Evolutionary conservation across 2,329 filamentous ascomycete species (phyloP), one percentile per base, ranked within the genome.

Genomic region (Capronia coronata): DNA sequence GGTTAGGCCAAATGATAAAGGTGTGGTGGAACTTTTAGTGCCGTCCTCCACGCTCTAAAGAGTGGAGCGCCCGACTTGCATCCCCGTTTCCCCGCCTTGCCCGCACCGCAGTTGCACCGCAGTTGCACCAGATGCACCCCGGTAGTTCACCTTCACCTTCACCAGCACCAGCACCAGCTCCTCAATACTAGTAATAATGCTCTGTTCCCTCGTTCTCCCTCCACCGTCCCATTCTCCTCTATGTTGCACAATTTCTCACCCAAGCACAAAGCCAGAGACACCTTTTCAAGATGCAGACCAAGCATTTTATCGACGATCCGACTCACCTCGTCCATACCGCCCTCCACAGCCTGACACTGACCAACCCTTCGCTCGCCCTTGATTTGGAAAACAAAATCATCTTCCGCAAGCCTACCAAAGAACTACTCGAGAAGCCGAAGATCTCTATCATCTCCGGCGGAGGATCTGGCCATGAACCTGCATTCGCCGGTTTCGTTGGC

Each of bases 381-480:
- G 89, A 96, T 65, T 68, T 71, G 23, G 73, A 80, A 44, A 86
- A 94, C 72, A 96, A 95, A 68, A 84, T 94, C 61, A 70, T 94
- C 63, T 94, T 93, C 71, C 79, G 80, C 48, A 79, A 85, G 14
- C 83, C 80, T 18, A 65, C 64, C 42, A 60, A 60, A 61, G 62
- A 71, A 67, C 67, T 69, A 52, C 58, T 74, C n/a, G 65, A 63
- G 23, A 64, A 69, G 23, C 66, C 75, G 13, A 79, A 87, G 63
- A 88, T 95, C 38, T 87, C 87, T 49, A 76, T 96, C 62, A 76
- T 97, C 59, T 90, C 86, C 1, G 91, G 91, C 56, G 91, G 91
- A 58, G 91, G 91, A 48, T 86, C 84, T 16, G 90, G 90, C 59
- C 90, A 96, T 64, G 90, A 96, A 65, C 90, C 90, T 14, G 86